Percentiles rank a stretch among this genome's conserved stretches.
Evolutionary conservation across 2,329 filamentous ascomycete genomes (phyloP).

Genomic region (Ascochyta viciae-villosae): DNA sequence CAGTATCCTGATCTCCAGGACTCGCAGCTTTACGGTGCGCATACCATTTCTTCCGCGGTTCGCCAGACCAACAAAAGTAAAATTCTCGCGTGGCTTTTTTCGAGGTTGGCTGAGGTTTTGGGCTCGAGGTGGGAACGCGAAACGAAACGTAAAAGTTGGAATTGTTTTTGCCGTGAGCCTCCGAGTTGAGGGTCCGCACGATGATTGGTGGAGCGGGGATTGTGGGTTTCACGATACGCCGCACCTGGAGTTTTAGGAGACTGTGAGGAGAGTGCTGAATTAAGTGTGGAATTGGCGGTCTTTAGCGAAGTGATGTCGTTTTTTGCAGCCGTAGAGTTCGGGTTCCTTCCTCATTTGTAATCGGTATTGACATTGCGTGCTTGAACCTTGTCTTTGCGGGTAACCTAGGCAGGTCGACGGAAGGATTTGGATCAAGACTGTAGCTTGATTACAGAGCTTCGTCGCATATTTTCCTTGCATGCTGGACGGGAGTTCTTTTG

Average conservation of each 20-base stretch:
- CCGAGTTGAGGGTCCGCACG: slow-evolving; percentile 3
- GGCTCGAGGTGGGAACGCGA: slow-evolving; percentile 7
- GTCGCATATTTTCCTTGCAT: not conserved
- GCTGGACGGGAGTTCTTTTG: not conserved
- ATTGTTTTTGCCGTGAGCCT: slow-evolving; percentile 10
- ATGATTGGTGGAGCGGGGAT: not conserved
- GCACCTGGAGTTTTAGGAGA: not conserved
- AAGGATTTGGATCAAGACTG: not conserved
- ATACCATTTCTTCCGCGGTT: slow-evolving; percentile 15
- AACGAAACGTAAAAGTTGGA: slow-evolving; percentile 8
- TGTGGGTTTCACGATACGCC: slow-evolving; percentile 1
- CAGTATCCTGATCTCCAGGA: slow-evolving; percentile 18
- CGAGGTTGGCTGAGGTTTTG: slow-evolving; percentile 2
- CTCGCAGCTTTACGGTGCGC: slow-evolving; percentile 21
- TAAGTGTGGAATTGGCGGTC: not conserved
- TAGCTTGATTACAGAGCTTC: not conserved
- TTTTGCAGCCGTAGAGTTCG: not conserved
- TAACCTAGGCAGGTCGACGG: not conserved
- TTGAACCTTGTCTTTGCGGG: slow-evolving; percentile 2
- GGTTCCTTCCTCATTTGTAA: slow-evolving; percentile 15
- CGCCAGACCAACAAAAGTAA: not conserved
- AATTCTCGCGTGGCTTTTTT: slow-evolving; percentile 1
- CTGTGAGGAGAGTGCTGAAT: not conserved
- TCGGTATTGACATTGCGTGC: slow-evolving; percentile 10
- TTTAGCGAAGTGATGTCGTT: not conserved